Conservation (phyloP, 164 flowering plant species). For the Tetracentron sinense region DNA sequence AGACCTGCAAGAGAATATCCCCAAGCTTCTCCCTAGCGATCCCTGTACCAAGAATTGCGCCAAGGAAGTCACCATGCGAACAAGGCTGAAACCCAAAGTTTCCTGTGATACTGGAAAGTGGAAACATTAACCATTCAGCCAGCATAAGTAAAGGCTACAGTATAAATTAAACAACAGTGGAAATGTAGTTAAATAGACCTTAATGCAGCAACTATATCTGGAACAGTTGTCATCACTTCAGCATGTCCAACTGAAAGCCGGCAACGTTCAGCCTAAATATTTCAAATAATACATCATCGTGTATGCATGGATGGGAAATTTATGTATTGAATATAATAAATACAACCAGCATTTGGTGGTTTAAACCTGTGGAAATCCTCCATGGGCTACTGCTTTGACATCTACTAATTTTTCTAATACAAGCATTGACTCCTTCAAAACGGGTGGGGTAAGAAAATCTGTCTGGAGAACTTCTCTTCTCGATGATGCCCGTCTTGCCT, state of each 20-base stretch:
- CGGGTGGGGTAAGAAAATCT: constrained; percentile 84
- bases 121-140: constrained; percentile 15
- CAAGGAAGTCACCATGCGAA: constrained; percentile 95
- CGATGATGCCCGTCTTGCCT: constrained; percentile 71
- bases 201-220: constrained; percentile 73
- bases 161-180: background rate
- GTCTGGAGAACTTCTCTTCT: constrained; percentile 72
- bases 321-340: background rate
- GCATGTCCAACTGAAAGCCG: constrained; percentile 83
- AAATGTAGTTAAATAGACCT: constrained; percentile 34
- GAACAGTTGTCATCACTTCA: constrained; percentile 50
- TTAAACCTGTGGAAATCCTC: constrained; percentile 85
- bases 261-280: constrained; percentile 82
- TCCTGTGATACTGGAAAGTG: constrained; percentile 80
- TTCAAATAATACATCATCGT: constrained; percentile 3
- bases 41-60: constrained; percentile 88
- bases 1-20: constrained; percentile 86
- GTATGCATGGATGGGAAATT: background rate
- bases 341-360: background rate
- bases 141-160: background rate
- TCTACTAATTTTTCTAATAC: constrained; percentile 66
- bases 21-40: constrained; percentile 88
- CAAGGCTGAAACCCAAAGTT: constrained; percentile 81
- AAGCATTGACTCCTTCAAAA: constrained; percentile 61
- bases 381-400: constrained; percentile 63